These are phyloP conservation scores for Discostella stelligera DNA, from an alignment of 352 stramenopile genomes.

Conservation along the genomic window DNA sequence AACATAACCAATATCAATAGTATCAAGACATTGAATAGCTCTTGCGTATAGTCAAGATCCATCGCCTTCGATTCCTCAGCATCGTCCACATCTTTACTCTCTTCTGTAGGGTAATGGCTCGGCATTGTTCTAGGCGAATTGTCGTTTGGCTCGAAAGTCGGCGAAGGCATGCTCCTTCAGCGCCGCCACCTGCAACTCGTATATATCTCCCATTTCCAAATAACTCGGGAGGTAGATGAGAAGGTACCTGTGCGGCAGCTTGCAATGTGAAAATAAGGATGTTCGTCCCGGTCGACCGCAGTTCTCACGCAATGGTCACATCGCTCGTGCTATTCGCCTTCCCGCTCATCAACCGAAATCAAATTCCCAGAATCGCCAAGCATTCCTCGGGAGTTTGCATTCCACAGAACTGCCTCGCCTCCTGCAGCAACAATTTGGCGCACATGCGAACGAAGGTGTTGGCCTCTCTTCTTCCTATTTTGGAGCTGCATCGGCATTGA, in stretches of 20 bases:
- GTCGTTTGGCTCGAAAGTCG: slow-evolving; percentile 48
- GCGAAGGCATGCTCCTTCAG: slow-evolving; percentile 54
- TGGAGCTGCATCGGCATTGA: no score
- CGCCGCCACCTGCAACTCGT: slow-evolving; percentile 58
- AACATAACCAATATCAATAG: no score
- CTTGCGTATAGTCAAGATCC: no score
- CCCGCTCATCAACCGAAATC: slow-evolving; percentile 89
- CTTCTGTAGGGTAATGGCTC: no score
- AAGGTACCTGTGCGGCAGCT: slow-evolving; percentile 87
- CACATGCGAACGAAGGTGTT: slow-evolving; percentile 97
- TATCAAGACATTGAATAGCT: no score
- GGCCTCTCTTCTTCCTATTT: no score
- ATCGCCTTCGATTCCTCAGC: no score
- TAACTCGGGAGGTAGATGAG: slow-evolving; percentile 94
- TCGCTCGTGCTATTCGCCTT: slow-evolving; percentile 71
- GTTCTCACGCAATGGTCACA: slow-evolving; percentile 76
- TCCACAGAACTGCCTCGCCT: slow-evolving; percentile 87
- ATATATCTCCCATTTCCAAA: slow-evolving; percentile 57
- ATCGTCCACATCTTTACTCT: no score
- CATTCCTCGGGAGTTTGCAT: slow-evolving; percentile 82
- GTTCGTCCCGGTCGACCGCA: no score
- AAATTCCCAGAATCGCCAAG: slow-evolving; percentile 93
- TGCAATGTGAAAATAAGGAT: no score
- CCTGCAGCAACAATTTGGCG: slow-evolving; percentile 95
- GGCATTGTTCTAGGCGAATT: slow-evolving; percentile 55